Percentiles rank a stretch among this genome's conserved stretches.
Conservation (phyloP, 2,329 filamentous ascomycete species). For the Cyclaneusma minus region DNA sequence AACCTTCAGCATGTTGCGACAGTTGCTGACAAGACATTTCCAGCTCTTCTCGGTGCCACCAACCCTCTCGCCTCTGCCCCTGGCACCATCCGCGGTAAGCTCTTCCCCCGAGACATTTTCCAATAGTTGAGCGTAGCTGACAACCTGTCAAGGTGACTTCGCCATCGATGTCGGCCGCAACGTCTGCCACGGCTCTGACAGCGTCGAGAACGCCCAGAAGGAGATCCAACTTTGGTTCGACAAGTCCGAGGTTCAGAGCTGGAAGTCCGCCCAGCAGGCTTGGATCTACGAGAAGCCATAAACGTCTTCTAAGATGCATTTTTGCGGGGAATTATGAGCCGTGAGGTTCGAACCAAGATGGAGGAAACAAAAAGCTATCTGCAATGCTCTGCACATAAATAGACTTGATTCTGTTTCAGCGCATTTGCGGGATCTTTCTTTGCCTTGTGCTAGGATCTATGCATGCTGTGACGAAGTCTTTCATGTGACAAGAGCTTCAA, state of each 20-base stretch:
- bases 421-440: no score
- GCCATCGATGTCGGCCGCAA: constrained; percentile 88
- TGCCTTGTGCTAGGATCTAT: no score
- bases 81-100: constrained; percentile 96
- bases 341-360: background rate
- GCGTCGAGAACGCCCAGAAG: constrained; percentile 98
- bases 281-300: constrained; percentile 89
- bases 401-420: no score
- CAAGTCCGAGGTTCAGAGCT: constrained; percentile 68
- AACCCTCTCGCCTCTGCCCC: constrained; percentile 91
- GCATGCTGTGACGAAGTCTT: no score
- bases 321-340: background rate
- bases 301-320: no score
- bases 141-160: constrained; percentile 43
- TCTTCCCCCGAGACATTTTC: constrained; percentile 51
- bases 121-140: constrained; percentile 39
- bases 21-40: constrained; percentile 6
- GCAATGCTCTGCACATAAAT: no score
- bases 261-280: constrained; percentile 71
- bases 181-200: constrained; percentile 99
- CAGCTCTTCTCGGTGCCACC: constrained; percentile 91
- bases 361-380: no score
- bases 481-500: no score
- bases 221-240: constrained; percentile 99
- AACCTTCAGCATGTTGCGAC: no score